Evolutionary conservation across 768 basidiomycete species (phyloP).

Genomic region (Lactifluus volemus): DNA sequence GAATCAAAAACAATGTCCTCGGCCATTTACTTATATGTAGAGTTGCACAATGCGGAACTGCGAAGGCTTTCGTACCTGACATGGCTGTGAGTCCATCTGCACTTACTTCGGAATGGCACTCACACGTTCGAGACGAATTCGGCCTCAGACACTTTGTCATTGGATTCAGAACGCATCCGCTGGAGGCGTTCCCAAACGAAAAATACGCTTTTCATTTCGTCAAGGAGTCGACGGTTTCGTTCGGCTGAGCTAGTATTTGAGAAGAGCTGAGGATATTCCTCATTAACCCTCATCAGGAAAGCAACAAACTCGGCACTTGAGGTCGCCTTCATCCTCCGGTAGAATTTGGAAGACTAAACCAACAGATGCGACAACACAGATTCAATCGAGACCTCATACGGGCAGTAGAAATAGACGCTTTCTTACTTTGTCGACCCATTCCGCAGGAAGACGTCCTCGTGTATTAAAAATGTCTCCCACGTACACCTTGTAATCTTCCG

Average conservation of each 20-base stretch:
- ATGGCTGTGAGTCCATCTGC: background rate
- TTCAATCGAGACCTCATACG: background rate
- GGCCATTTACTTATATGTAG: constrained; percentile 34
- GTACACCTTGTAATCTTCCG: constrained; percentile 30
- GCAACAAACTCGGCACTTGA: constrained; percentile 24
- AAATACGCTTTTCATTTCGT: constrained; percentile 35
- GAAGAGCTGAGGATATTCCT: constrained; percentile 34
- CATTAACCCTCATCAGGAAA: constrained; percentile 29
- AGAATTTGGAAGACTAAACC: constrained; percentile 23
- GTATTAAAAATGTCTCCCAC: constrained; percentile 34
- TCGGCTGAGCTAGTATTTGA: constrained; percentile 21
- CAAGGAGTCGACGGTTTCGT: constrained; percentile 24
- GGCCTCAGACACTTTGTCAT: constrained; percentile 44
- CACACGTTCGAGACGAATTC: constrained; percentile 50
- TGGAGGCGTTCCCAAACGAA: constrained; percentile 38
- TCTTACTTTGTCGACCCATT: constrained; percentile 37
- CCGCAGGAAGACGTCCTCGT: constrained; percentile 29
- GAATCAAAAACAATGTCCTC: background rate
- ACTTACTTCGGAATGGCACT: constrained; percentile 17
- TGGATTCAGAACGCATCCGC: constrained; percentile 33
- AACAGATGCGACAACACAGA: background rate
- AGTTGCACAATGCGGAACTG: constrained; percentile 34
- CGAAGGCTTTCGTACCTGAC: constrained; percentile 42
- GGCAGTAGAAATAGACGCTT: background rate
- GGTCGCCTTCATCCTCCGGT: constrained; percentile 22